phyloP scores from a whole-genome alignment of 164 flowering plant genomes.

The Akebia trifoliata region DNA sequence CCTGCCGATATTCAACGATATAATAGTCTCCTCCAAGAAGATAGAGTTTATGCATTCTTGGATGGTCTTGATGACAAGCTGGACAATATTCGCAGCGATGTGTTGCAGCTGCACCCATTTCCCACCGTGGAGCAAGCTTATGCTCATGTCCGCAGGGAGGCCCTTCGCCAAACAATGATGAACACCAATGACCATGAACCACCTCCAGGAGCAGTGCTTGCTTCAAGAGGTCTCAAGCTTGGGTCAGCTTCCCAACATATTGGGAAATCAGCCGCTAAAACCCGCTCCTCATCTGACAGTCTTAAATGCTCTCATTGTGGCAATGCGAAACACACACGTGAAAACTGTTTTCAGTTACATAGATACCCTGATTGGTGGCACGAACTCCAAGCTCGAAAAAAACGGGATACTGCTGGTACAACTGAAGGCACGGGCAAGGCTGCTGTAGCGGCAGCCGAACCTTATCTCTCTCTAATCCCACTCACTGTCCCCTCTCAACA shows the following conservation, averaged over 20 bases:
- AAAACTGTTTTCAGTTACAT: conserved; percentile 10
- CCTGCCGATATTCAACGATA: background rate
- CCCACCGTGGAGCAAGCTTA: conserved; percentile 15
- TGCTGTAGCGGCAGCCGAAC: background rate
- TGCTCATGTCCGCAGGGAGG: conserved; percentile 12
- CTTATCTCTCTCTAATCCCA: too few relatives aligned
- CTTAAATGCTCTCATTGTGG: too few relatives aligned
- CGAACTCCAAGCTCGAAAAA: background rate
- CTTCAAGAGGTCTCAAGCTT: background rate
- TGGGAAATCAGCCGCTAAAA: background rate
- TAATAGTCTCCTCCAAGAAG: conserved; percentile 1
- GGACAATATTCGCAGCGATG: conserved; percentile 1
- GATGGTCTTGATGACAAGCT: too few relatives aligned
- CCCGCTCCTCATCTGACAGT: too few relatives aligned
- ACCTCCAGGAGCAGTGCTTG: background rate
- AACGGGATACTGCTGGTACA: background rate
- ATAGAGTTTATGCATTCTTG: conserved; percentile 2
- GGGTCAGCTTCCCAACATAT: background rate
- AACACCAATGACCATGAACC: background rate
- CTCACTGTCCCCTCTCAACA: too few relatives aligned
- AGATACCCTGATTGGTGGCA: conserved; percentile 6
- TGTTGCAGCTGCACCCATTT: conserved; percentile 8
- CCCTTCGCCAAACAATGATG: conserved; percentile 3
- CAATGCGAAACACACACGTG: conserved; percentile 4
- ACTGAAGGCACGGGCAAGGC: background rate